Conservation (phyloP, 257 asterid genomes). For the Salvia hispanica region DNA sequence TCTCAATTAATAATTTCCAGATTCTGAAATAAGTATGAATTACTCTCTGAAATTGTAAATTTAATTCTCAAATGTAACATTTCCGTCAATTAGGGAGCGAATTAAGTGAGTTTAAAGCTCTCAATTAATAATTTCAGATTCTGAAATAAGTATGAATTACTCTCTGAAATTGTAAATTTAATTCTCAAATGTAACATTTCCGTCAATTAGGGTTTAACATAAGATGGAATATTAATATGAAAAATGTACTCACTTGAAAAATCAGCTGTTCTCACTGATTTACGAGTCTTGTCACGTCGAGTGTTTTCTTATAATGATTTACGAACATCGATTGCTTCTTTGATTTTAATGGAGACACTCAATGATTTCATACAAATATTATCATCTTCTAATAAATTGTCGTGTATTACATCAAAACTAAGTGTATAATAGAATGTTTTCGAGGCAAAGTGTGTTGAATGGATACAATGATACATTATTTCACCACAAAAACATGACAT, state of each 20-base stretch:
- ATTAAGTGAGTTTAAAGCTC: too few relatives aligned
- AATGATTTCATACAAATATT: neutral
- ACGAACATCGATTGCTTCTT: constrained; percentile 13
- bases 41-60: too few relatives aligned
- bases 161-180: too few relatives aligned
- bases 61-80: too few relatives aligned
- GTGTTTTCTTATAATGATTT: constrained; percentile 9
- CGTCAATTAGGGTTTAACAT: neutral
- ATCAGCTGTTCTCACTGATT: neutral
- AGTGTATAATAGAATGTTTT: constrained; percentile 7
- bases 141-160: too few relatives aligned
- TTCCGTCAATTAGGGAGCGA: neutral
- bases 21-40: too few relatives aligned
- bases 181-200: too few relatives aligned
- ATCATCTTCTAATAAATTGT: neutral
- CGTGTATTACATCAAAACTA: constrained; percentile 18
- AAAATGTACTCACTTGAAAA: neutral
- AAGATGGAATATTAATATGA: neutral
- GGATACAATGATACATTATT: neutral
- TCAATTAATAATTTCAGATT: too few relatives aligned
- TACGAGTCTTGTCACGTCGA: constrained; percentile 8
- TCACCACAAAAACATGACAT: constrained; percentile 24
- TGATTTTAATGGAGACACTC: constrained; percentile 3
- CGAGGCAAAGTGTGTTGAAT: constrained; percentile 10
- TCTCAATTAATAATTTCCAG: too few relatives aligned